Conservation (phyloP, 2,329 filamentous ascomycete genomes). For the Magnaporthales sp. region DNA sequence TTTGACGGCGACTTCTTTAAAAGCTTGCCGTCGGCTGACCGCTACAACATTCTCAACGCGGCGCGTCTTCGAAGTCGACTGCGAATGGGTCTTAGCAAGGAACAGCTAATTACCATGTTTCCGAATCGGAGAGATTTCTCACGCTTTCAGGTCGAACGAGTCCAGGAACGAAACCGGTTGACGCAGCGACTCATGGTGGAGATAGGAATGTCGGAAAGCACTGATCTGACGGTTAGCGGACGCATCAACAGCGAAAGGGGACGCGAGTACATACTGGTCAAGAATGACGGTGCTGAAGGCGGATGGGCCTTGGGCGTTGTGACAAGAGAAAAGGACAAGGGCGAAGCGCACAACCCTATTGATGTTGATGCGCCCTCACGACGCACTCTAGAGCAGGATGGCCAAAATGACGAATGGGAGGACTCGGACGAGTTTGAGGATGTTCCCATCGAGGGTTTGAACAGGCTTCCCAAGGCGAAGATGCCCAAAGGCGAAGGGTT, state of each 20-base stretch:
- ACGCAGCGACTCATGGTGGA: conserved; percentile 93
- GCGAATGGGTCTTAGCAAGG: conserved; percentile 93
- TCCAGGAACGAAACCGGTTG: conserved; percentile 84
- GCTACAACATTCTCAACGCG: conserved; percentile 96
- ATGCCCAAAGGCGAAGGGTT: conserved; percentile 2
- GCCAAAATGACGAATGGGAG: conserved; percentile 57
- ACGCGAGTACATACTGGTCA: conserved; percentile 90
- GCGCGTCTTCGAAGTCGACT: conserved; percentile 79
- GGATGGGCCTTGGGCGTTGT: conserved; percentile 96
- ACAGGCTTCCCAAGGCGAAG: conserved; percentile 60
- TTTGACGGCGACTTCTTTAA: conserved; percentile 94
- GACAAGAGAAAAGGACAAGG: conserved; percentile 71
- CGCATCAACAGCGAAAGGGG: conserved; percentile 79
- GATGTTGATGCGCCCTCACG: conserved; percentile 68
- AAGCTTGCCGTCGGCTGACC: conserved; percentile 78
- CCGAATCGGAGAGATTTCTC: conserved; percentile 97
- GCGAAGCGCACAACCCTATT: conserved; percentile 78
- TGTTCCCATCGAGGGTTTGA: conserved; percentile 82
- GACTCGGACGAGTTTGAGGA: conserved; percentile 84
- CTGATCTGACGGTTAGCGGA: conserved; percentile 59
- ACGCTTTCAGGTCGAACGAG: conserved; percentile 89
- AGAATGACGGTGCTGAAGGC: conserved; percentile 89
- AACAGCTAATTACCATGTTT: conserved; percentile 94
- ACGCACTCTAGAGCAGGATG: conserved; percentile 45
- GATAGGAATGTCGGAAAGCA: conserved; percentile 70